These are phyloP conservation scores for Colletotrichum phormii DNA, from an alignment of 2,329 filamentous ascomycete genomes.

Conservation along the genomic window DNA sequence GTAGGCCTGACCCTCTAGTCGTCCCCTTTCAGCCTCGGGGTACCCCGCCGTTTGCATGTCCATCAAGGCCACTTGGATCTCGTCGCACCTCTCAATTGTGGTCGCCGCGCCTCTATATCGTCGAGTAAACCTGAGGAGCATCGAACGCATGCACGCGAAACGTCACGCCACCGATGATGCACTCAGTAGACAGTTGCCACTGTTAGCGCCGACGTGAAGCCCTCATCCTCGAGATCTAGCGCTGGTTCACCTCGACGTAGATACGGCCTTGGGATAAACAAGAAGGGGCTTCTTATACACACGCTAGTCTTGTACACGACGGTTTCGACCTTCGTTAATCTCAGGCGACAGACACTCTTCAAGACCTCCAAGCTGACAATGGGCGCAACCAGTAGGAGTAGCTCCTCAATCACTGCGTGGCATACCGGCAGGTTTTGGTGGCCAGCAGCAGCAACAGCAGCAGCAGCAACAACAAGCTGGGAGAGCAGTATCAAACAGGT, in stretches of 20 bases:
- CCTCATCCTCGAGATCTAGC: not conserved
- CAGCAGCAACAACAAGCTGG: conserved; percentile 56
- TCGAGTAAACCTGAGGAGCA: not conserved
- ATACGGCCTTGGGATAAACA: not conserved
- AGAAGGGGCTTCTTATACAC: not conserved
- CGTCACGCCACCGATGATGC: not conserved
- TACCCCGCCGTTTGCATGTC: conserved; percentile 35
- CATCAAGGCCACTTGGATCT: conserved; percentile 18
- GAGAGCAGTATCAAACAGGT: conserved; percentile 66
- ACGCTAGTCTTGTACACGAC: not conserved
- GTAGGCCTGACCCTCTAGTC: conserved; percentile 52
- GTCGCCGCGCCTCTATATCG: not conserved
- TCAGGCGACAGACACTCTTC: not conserved
- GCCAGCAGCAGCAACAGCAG: conserved; percentile 59
- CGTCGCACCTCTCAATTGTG: conserved; percentile 12
- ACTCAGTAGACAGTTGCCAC: conserved; percentile 14
- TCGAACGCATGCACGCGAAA: conserved; percentile 11
- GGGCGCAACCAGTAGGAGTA: conserved; percentile 56
- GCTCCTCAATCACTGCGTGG: conserved; percentile 72
- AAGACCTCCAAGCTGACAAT: conserved; percentile 46
- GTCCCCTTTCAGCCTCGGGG: conserved; percentile 35
- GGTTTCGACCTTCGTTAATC: not conserved
- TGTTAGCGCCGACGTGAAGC: not conserved
- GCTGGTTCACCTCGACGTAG: not conserved
- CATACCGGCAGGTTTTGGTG: conserved; percentile 70